phyloP scores from a whole-genome alignment of 2,329 filamentous ascomycete species.

The Pezicula neosporulosa region DNA sequence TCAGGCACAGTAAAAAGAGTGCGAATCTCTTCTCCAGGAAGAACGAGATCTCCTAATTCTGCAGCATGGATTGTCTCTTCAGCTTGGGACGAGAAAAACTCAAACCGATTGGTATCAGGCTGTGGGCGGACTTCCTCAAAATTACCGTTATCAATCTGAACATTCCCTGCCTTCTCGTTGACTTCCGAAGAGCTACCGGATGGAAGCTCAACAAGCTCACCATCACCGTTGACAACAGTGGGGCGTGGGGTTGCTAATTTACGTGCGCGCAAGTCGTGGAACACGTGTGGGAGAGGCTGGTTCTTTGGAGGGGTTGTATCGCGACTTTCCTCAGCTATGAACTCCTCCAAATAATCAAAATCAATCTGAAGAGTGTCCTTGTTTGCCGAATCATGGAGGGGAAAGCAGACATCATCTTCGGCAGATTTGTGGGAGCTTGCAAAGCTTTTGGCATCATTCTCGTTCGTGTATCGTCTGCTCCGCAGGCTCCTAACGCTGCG shows the following conservation, averaged over 20 bases:
- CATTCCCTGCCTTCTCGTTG: constrained; percentile 42
- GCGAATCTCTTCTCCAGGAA: constrained; percentile 85
- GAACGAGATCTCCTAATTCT: constrained; percentile 81
- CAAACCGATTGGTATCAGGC: constrained; percentile 76
- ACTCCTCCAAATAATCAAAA: constrained; percentile 91
- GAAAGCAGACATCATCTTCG: constrained; percentile 88
- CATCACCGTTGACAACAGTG: constrained; percentile 42
- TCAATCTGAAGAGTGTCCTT: constrained; percentile 82
- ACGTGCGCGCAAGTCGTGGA: constrained; percentile 27
- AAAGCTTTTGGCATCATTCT: constrained; percentile 59
- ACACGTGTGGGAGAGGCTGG: constrained; percentile 25
- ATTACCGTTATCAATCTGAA: constrained; percentile 39
- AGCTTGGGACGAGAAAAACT: constrained; percentile 94
- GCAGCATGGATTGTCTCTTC: constrained; percentile 91
- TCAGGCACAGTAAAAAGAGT: constrained; percentile 73
- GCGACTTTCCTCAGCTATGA: constrained; percentile 63
- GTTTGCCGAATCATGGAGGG: constrained; percentile 61
- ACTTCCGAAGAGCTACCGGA: constrained; percentile 38
- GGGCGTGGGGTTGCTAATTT: constrained; percentile 3
- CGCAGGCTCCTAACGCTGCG: constrained; percentile 51
- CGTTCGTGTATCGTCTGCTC: constrained; percentile 56
- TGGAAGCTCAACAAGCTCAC: constrained; percentile 53
- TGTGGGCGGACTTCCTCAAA: constrained; percentile 30
- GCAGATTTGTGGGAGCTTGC: constrained; percentile 65
- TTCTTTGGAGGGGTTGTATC: constrained; percentile 31